Percentiles rank a stretch among this genome's conserved stretches.
Evolutionary conservation across 495 filamentous ascomycete genomes (phyloP).

Genomic region (Penicillium riverlandense): DNA sequence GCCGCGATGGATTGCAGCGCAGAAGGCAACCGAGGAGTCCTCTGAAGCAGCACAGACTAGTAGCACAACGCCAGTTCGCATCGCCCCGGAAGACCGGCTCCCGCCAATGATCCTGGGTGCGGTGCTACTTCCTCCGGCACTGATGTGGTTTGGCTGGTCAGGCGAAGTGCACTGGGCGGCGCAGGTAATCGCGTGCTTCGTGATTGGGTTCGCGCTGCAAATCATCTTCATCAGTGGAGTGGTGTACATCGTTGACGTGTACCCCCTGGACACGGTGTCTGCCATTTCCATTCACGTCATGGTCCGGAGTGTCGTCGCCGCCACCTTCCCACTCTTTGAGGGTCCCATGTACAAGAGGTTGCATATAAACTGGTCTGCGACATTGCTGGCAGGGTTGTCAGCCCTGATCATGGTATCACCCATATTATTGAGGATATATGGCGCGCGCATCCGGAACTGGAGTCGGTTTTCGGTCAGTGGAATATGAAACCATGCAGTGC

Average conservation of each 20-base stretch:
- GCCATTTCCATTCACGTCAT: constrained; percentile 60
- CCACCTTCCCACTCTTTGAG: constrained; percentile 20
- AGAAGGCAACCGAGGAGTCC: no score
- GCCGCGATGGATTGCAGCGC: no score
- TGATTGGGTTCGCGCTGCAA: no score
- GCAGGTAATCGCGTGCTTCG: no score
- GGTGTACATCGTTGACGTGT: constrained; percentile 53
- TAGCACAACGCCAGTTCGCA: no score
- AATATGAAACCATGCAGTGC: not conserved
- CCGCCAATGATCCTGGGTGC: no score
- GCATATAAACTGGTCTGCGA: constrained; percentile 54
- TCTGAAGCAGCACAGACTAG: no score
- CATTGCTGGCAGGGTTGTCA: constrained; percentile 47
- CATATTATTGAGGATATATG: constrained; percentile 26
- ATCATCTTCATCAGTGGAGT: no score
- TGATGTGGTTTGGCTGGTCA: no score
- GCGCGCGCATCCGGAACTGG: constrained; percentile 18
- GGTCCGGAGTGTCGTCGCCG: constrained; percentile 50
- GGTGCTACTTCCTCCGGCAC: no score
- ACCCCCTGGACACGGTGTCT: constrained; percentile 39
- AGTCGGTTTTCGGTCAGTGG: constrained; percentile 15
- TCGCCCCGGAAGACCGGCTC: no score
- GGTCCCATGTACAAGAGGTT: constrained; percentile 23
- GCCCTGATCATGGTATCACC: constrained; percentile 31
- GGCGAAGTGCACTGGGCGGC: no score